Base-by-base conservation (phyloP, 2,329 filamentous ascomycete species). In the Sclerotiophoma versabilis region DNA sequence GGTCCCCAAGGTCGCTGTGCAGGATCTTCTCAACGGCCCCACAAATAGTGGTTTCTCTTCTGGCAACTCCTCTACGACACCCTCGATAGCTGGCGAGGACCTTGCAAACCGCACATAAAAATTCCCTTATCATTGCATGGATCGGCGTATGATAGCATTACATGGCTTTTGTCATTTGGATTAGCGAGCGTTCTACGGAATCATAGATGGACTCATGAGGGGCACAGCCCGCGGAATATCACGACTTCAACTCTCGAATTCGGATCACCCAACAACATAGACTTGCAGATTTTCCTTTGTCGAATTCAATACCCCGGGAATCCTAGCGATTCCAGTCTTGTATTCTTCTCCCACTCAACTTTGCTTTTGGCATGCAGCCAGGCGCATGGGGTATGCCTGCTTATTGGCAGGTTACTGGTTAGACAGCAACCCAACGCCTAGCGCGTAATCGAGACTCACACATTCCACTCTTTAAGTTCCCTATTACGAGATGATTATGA, bases 1-100 rank as follows among this genome's bases (percentile, higher is more conserved):
- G 76, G 85, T 93, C n/a, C 91, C 92, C 49, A 95, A 95, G 75
- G 89, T 96, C 36, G 90, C 90, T 2, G 88, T 96, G 5, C 90
- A 93, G 66, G 93, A 97, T 67, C 83, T 97, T 50, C 80, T 96
- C 54, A 88, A 88, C 58, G 83, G 79, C 42, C 60, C 68, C 8
- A 77, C 49, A 46, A 59, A 78, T 20, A 85, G 84, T 42, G 90
- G 86, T 58, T 87, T 87, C 70, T 82, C 84, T 42, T 93, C 90
- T 58, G 90, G 90, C 48, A 87, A 87, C 63, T 93, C 89, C 53
- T 95, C 91, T 37, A 84, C 89, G 34, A 86, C 84, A 38, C 91
- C 88, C 69, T 96, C 91, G 64, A 80, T 95, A 56, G 87, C 90
- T 20, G 91, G 91, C 44, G 75, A 76, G 59, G 75, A 77, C 49